Evolutionary conservation across 1,139 yeast species (phyloP).

Genomic region (Blastobotrys illinoisensis): DNA sequence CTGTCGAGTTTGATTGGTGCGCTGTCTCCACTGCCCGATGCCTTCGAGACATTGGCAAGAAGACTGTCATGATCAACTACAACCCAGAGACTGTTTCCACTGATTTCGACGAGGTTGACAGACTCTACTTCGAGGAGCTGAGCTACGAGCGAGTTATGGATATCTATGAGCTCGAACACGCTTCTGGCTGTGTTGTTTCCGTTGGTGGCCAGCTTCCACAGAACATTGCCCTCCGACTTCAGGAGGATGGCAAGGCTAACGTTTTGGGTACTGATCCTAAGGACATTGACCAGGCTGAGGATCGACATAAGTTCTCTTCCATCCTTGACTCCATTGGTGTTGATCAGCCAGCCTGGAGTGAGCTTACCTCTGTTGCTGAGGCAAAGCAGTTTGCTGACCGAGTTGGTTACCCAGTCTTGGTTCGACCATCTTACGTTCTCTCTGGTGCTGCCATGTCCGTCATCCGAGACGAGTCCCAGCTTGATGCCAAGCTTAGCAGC

Average conservation of each 20-base stretch:
- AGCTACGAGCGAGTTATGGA: slow-evolving; percentile 96
- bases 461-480: slow-evolving; percentile 68
- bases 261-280: slow-evolving; percentile 92
- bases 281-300: slow-evolving; percentile 95
- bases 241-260: slow-evolving; percentile 65
- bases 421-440: slow-evolving; percentile 94
- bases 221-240: slow-evolving; percentile 84
- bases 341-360: slow-evolving; percentile 98
- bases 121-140: slow-evolving; percentile 92
- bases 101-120: slow-evolving; percentile 96
- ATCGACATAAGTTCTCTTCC: slow-evolving; percentile 94
- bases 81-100: slow-evolving; percentile 99
- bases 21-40: slow-evolving; percentile 97
- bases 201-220: slow-evolving; percentile 98
- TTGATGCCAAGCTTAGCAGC: slow-evolving; percentile 70
- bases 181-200: slow-evolving; percentile 89
- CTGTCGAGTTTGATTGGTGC: slow-evolving; percentile 99
- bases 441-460: slow-evolving; percentile 99
- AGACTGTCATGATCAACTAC: slow-evolving; percentile 94
- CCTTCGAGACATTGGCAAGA: slow-evolving; percentile 77
- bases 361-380: slow-evolving; percentile 76
- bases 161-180: slow-evolving; percentile 85
- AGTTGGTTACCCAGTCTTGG: slow-evolving; percentile 93
- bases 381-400: slow-evolving; percentile 80
- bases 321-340: slow-evolving; percentile 86